These are phyloP conservation scores for Neofusicoccum sp. DNA, from an alignment of 2,329 filamentous ascomycete genomes.

Conservation along the genomic window DNA sequence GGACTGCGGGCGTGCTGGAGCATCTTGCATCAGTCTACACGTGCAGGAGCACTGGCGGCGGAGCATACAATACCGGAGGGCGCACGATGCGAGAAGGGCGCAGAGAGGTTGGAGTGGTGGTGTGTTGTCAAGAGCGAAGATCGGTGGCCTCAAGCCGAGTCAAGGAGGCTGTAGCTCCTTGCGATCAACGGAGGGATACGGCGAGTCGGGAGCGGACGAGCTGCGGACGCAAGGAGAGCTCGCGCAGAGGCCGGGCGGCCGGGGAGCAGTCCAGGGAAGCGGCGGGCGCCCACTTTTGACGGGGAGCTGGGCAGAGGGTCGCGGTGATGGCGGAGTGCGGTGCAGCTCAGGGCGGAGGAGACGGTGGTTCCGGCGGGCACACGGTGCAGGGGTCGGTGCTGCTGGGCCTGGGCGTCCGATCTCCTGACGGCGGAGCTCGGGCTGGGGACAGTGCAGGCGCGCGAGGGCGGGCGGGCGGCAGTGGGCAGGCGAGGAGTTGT, in stretches of 20 bases:
- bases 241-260: no score
- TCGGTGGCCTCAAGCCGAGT: no score
- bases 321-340: neutral
- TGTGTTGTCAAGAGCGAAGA: conserved; percentile 8
- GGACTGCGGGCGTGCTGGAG: neutral
- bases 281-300: neutral
- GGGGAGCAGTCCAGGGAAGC: no score
- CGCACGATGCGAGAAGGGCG: conserved; percentile 5
- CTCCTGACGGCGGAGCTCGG: neutral
- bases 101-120: no score
- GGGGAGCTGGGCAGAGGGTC: neutral
- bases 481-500: conserved; percentile 3
- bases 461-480: neutral
- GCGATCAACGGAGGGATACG: no score
- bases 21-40: conserved; percentile 1
- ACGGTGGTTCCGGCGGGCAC: neutral
- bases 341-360: conserved; percentile 2
- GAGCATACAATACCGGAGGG: conserved; percentile 8
- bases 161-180: no score
- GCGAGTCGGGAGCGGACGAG: neutral
- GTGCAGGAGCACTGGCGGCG: conserved; percentile 12
- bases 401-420: neutral
- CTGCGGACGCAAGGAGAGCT: no score
- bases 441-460: neutral
- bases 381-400: conserved; percentile 12